Evolutionary conservation across 2,329 filamentous ascomycete species (phyloP), one percentile per base, ranked within the genome.

Genomic region (Penicillium sp.): DNA sequence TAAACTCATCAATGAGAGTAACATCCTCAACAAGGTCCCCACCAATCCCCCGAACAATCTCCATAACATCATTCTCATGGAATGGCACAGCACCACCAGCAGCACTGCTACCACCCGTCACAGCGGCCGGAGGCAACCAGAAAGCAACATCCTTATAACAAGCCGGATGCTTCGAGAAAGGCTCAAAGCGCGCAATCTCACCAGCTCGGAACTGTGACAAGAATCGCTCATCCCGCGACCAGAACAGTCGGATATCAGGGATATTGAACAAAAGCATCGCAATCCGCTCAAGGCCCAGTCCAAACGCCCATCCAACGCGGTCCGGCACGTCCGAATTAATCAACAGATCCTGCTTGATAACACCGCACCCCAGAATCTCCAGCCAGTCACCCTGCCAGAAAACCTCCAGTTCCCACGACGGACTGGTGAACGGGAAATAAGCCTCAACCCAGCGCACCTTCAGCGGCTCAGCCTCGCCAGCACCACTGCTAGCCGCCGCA

Each of bases 191-290:
- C 18, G 73, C 75, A 52, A 83, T 77, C 18, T 74, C 65, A 28
- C 76, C 71, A 35, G 71, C 66, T 30, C 71, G 68, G 71, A 99
- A 99, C 70, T 99, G 93, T 10, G 75, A 77, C n/a, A 95, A 73
- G 72, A 99, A 99, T 8, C 93, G 82, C 61, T 79, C 66, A 68
- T 99, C 93, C 46, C 78, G 76, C 28, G 88, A 95, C 93, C 93
- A 99, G 75, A 99, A 97, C 4, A 97, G 82, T 11, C 93, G 86
- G 60, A 99, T 99, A 66, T 99, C 93, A 0, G 91, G 89, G 51
- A 99, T 95, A 51, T 88, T 86, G 76, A 96, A 99, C 19, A 99
- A 81, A 30, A 99, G 81, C 93, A 99, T 99, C 53, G 93, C 92
- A 55, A 99, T 92, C 53, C 93, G 83, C 71, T 99, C 93, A 25